Conservation (phyloP, 2,329 filamentous ascomycete genomes). For the Lanzia echinophila region DNA sequence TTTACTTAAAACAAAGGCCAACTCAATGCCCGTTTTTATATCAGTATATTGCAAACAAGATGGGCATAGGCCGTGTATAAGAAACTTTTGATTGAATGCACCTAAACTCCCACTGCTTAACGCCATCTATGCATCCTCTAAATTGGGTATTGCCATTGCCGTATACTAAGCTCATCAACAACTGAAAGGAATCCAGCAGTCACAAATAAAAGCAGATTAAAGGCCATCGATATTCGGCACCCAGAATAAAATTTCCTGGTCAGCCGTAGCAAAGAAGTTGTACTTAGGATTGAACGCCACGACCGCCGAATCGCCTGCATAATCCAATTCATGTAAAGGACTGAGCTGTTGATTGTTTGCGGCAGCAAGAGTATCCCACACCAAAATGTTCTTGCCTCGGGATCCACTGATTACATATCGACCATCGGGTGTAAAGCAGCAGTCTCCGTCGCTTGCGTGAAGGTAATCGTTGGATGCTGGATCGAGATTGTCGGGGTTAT, state of each 20-base stretch:
- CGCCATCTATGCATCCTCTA: slow-evolving; percentile 6
- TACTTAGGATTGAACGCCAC: slow-evolving; percentile 85
- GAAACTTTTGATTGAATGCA: neutral
- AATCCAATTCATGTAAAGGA: slow-evolving; percentile 58
- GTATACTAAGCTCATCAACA: neutral
- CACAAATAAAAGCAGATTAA: neutral
- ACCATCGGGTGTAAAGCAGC: slow-evolving; percentile 84
- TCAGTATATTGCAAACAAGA: neutral
- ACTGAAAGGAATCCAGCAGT: neutral
- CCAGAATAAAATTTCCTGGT: slow-evolving; percentile 78
- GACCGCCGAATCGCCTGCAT: slow-evolving; percentile 63
- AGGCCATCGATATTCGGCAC: slow-evolving; percentile 52
- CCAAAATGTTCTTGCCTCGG: slow-evolving; percentile 61
- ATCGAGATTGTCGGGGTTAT: slow-evolving; percentile 23
- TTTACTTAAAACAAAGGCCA: no score
- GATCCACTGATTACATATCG: slow-evolving; percentile 80
- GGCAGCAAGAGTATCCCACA: slow-evolving; percentile 72
- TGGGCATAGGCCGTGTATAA: neutral
- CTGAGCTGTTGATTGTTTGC: slow-evolving; percentile 52
- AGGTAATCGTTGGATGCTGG: slow-evolving; percentile 27
- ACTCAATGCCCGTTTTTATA: no score
- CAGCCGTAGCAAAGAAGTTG: slow-evolving; percentile 86
- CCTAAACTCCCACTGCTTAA: neutral
- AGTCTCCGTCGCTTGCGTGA: slow-evolving; percentile 63
- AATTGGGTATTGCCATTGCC: slow-evolving; percentile 8